Percentiles rank a stretch among this genome's conserved stretches.
phyloP scores from a whole-genome alignment of 2,329 filamentous ascomycete species.

The Leptosphaerulina australis region DNA sequence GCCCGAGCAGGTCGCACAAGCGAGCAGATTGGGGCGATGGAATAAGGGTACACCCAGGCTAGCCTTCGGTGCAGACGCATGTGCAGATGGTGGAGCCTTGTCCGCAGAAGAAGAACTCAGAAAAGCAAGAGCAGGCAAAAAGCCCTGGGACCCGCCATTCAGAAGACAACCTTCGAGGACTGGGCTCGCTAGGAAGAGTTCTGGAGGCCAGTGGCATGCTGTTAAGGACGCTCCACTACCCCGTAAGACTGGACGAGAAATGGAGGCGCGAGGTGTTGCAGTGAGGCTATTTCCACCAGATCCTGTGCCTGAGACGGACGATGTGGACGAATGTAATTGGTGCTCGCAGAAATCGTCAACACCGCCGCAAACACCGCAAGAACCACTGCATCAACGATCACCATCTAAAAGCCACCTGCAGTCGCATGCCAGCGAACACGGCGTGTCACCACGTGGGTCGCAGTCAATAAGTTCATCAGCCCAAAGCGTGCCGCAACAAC shows the following conservation, averaged over 20 bases:
- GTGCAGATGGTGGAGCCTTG: constrained; percentile 18
- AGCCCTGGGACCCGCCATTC: constrained; percentile 40
- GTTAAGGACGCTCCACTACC: constrained; percentile 3
- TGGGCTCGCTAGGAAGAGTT: neutral
- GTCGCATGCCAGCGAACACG: neutral
- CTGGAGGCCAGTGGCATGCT: constrained; percentile 3
- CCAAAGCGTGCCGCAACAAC: neutral
- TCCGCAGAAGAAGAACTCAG: neutral
- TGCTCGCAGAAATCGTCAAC: neutral
- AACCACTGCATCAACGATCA: neutral
- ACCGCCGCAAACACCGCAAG: neutral
- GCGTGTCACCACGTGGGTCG: neutral
- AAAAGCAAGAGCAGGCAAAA: constrained; percentile 15
- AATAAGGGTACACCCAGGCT: neutral
- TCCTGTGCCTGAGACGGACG: neutral
- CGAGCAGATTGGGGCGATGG: neutral
- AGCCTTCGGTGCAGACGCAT: constrained; percentile 11
- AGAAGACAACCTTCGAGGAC: constrained; percentile 10
- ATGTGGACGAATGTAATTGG: neutral
- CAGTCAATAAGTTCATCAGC: neutral
- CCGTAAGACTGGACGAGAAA: constrained; percentile 6
- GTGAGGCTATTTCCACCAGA: constrained; percentile 11
- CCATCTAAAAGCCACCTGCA: neutral
- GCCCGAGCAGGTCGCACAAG: neutral
- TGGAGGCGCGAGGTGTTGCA: constrained; percentile 8